Evolutionary conservation across 345 rosid genomes (phyloP), one percentile per base, ranked within the genome.

Genomic region (Abelmoschus esculentus): DNA sequence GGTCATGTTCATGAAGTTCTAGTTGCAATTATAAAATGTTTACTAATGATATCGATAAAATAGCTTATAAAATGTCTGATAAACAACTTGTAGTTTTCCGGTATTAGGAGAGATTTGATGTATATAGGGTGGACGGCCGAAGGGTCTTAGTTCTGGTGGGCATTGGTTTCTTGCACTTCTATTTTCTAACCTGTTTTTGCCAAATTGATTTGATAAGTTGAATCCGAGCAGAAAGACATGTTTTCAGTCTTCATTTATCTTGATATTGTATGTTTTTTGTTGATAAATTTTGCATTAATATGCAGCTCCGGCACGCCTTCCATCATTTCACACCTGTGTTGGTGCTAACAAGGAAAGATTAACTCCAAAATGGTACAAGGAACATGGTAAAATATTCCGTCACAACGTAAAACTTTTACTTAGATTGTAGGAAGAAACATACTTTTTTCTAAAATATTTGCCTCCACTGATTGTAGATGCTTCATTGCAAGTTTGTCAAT

Each of bases 271-370:
- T 42, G 59, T 7, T 47, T 72, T 19, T 59, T 52, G 8, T 49
- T 66, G 58, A 57, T 67, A 29, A 55, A 67, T 22, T 58, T 53
- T 73, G 6, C 56, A 73, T 19, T 55, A 54, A 83, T 54, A 32
- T 83, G 84, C 91, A 91, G 97, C 81, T 77, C 93, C 99, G 54
- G 85, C 97, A 34, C 83, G 96, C 66, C 98, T 95, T 80, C 99
- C 99, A 79, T 80, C 97, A 66, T 95, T 95, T 79, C 98, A 95
- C 88, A 95, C 99, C 56, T 91, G 99, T 77, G 93, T 95, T 71
- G 99, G 96, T 76, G 88, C 87, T 70, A 81, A 87, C 72, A 97
- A 91, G 79, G 97, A 95, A 83, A 91, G 85, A 75, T 80, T 91
- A 29, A 88, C 96, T 47, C 89, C 86, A n/a, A 95, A 91, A 75